Percentiles rank a stretch among this genome's conserved stretches.
These are phyloP conservation scores for Toxicodendron radicans DNA, from an alignment of 345 rosid genomes.

Conservation along the genomic window DNA sequence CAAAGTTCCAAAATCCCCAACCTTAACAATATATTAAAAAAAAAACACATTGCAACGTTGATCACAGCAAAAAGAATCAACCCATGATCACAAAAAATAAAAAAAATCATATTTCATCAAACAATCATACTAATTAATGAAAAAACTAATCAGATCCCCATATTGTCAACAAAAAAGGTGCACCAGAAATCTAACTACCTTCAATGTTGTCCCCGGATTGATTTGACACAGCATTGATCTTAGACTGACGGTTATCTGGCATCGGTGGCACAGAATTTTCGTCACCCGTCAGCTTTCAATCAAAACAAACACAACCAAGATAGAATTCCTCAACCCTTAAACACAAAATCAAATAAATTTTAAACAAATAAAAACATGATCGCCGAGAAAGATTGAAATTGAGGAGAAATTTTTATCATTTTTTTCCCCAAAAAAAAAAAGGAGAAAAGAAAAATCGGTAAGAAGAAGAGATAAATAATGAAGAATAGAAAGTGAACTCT, in stretches of 20 bases:
- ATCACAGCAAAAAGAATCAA: not conserved
- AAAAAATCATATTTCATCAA: constrained; percentile 15
- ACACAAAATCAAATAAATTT: constrained; percentile 22
- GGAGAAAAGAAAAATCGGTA: constrained; percentile 14
- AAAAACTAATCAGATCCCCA: constrained; percentile 29
- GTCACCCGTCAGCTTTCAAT: constrained; percentile 16
- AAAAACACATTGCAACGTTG: not conserved
- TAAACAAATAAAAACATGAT: constrained; percentile 30
- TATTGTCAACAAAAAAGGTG: not conserved
- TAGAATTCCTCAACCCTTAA: not conserved
- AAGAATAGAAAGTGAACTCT: constrained; percentile 38
- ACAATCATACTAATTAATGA: not conserved
- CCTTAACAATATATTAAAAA: not conserved
- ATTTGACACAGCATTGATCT: constrained; percentile 58
- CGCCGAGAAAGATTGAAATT: constrained; percentile 20
- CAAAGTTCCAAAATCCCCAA: constrained; percentile 1
- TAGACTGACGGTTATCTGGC: constrained; percentile 64
- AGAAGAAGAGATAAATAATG: constrained; percentile 18
- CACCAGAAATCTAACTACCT: constrained; percentile 42
- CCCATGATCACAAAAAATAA: constrained; percentile 10
- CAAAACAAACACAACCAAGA: constrained; percentile 24
- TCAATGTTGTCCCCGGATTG: constrained; percentile 58
- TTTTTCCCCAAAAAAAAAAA: constrained; percentile 4
- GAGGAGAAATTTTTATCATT: not conserved
- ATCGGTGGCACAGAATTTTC: constrained; percentile 41